phyloP scores from a whole-genome alignment of 257 asterid species.

The Solanum pinnatisectum region DNA sequence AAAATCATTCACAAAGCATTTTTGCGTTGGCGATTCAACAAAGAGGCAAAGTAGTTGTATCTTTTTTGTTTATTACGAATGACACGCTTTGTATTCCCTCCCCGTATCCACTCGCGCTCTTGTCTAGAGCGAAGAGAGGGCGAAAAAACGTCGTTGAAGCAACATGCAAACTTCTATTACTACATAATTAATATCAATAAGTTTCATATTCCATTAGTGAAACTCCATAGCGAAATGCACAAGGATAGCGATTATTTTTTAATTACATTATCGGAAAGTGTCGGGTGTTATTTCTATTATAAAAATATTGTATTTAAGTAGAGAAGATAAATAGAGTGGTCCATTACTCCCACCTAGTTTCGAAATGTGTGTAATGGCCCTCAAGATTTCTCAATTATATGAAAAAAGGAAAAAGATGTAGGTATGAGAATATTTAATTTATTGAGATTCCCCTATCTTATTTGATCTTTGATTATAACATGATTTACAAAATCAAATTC shows the following conservation, averaged over 20 bases:
- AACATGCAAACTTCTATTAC: not conserved
- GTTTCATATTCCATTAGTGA: not conserved
- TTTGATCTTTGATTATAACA: not conserved
- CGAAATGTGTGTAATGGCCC: not conserved
- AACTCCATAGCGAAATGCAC: not conserved
- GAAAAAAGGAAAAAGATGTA: not conserved
- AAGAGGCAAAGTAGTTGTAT: not conserved
- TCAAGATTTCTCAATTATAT: not conserved
- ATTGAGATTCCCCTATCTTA: not conserved
- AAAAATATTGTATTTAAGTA: not conserved
- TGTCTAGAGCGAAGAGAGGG: not conserved
- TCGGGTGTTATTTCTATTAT: not conserved
- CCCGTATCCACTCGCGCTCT: not conserved
- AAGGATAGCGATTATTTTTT: not conserved
- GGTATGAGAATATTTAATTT: not conserved
- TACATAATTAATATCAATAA: not conserved
- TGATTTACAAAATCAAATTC: not conserved
- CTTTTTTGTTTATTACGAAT: too few species aligned
- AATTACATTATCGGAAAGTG: not conserved
- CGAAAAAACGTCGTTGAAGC: not conserved
- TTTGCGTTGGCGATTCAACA: not conserved
- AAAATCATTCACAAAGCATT: not conserved
- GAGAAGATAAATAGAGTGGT: rapidly evolving
- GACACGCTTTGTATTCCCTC: not conserved
- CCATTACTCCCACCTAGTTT: not conserved